Evolutionary conservation across 306 rosid species (phyloP), one percentile per base, ranked within the genome.

Genomic region (Ziziphus jujuba): DNA sequence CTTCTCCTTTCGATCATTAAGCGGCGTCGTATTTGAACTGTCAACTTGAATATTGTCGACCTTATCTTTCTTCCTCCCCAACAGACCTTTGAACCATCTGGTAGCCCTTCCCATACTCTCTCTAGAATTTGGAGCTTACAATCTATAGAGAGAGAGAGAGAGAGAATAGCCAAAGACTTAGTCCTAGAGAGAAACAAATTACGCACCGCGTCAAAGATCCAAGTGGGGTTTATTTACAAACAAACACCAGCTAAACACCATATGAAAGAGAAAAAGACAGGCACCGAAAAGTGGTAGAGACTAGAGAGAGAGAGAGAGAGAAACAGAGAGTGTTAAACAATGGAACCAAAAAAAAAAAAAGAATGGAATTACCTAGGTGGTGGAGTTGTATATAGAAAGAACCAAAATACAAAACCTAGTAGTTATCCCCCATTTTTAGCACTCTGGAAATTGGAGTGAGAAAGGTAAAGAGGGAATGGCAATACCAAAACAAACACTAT

Each of bases 61-160:
- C 70, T 79, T 89, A 71, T 84, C 96, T 79, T 84, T 85, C 87
- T 90, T 92, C 92, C 88, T 83, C 25, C 97, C 89, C 81, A 88
- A 48, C 76, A 95, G 71, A n/a, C 87, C 88, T 77, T 84, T 95
- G 35, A 88, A 73, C 97, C 97, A 95, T 56, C 95, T 90, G 13
- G 87, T 70, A 65, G 99, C 92, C 49, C 64, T 82, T 43, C 87
- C 87, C 87, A 82, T 16, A 10, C 17, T 50, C 58, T 51, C 73
- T 65, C 59, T 49, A 56, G 31, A 79, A 74, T 43, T 31, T 53
- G 33, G 61, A 65, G 80, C 31, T 63, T 6, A 10, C 11, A 69
- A 56, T 15, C 11, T 31, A 48, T 58, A 70, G 67, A 63, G 66
- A 61, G 66, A 63, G 64, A 55, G 55, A 49, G 50, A 23, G 31